Base-by-base conservation (phyloP, 106 monocot genomes). In the Dendrobium officinale region DNA sequence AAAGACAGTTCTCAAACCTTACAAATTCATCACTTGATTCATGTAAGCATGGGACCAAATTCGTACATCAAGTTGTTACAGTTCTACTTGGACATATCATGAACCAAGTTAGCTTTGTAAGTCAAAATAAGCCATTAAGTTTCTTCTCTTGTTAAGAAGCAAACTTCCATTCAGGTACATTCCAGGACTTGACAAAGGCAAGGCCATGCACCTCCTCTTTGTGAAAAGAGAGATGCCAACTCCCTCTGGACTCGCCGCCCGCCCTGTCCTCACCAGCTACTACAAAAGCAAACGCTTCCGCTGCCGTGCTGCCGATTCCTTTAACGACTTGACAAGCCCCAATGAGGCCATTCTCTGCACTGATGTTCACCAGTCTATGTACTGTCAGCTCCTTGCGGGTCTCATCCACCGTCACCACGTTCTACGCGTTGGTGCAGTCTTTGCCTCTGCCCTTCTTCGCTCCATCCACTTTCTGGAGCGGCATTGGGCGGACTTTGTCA, bases 251-350 rank as follows among this genome's bases (percentile, higher is more conserved):
- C 59, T 85, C 10, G 80, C 78, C 2, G 91, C 88, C 26, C 77
- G 88, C 8, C 88, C 91, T 6, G 91, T 91, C 58, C 85, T 91
- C 47, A 91, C 91, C n/a, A 86, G 88, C 83, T 91, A 91, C 79
- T 91, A 91, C 84, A 91, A 86, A 56, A 91, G 91, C 78, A 79
- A 56, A 16, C 86, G 88, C 54, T 91, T 88, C 80, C 67, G 67
- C 16, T 20, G 48, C 70, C 81, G 91, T 18, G 20, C 77, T 4
- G n/a, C 10, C 4, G 85, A 86, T 20, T 80, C 80, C 17, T 91
- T 54, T 82, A 91, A 86, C 75, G 64, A 74, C 78, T 75, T 82
- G 80, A 91, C 91, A 5, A 91, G 91, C 84, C 91, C 91, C 2
- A 66, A 81, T 26, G 84, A 80, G 17, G 86, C 85, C 77, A 82